These are phyloP conservation scores for Podaxis sp. DNA, from an alignment of 768 basidiomycete species.

Conservation along the genomic window DNA sequence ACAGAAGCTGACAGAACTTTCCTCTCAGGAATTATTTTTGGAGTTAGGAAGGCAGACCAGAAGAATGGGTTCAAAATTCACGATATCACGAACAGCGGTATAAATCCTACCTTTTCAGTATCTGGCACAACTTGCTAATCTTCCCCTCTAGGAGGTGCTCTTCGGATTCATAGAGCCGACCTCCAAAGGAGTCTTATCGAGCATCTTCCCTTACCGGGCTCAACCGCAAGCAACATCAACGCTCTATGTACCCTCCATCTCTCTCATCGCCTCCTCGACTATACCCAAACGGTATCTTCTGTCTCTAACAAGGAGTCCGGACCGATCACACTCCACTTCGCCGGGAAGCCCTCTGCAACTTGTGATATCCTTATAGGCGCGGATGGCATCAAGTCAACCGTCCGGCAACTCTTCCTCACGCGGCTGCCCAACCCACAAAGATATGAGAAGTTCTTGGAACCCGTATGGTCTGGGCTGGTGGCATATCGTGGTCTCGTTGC, in stretches of 20 bases:
- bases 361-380: conserved; percentile 39
- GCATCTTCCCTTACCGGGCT: conserved; percentile 24
- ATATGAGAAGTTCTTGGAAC: conserved; percentile 21
- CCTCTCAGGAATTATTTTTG: conserved; percentile 1
- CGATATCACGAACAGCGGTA: conserved; percentile 27
- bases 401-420: conserved; percentile 18
- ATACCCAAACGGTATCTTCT: conserved; percentile 21
- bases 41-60: conserved; percentile 31
- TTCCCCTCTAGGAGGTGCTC: conserved; percentile 20
- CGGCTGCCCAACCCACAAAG: background rate
- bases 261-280: conserved; percentile 39
- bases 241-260: conserved; percentile 25
- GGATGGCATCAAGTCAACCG: conserved; percentile 34
- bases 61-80: conserved; percentile 26
- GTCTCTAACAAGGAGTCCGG: background rate
- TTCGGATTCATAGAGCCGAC: conserved; percentile 41
- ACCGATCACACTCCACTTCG: conserved; percentile 18
- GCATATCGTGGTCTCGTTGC: conserved; percentile 34
- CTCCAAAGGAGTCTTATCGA: conserved; percentile 42
- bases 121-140: background rate
- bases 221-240: background rate
- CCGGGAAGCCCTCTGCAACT: conserved; percentile 23
- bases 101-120: background rate
- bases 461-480: conserved; percentile 32
- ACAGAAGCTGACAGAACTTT: background rate